Percentiles rank a stretch among this genome's conserved stretches.
Evolutionary conservation across 805 yeast genomes (phyloP).

Genomic region (Saccharomycopsis microspora): DNA sequence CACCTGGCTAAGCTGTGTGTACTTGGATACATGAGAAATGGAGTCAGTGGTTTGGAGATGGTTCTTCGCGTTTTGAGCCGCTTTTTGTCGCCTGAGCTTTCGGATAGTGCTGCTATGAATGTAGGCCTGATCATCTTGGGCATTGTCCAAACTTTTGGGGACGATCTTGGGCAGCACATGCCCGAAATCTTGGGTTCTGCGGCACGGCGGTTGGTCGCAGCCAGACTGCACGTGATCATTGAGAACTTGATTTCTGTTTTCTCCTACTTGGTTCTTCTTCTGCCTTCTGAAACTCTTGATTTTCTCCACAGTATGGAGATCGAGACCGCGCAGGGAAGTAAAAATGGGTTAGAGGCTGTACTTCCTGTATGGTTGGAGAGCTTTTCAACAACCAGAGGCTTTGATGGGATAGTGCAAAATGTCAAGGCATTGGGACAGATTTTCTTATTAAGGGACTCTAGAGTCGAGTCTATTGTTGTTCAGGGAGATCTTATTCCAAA

Average conservation of each 20-base stretch:
- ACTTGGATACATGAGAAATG: constrained; percentile 12
- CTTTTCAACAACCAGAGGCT: constrained; percentile 74
- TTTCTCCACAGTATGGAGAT: constrained; percentile 38
- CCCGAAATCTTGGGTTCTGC: constrained; percentile 63
- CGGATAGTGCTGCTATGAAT: constrained; percentile 75
- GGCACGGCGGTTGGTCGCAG: constrained; percentile 49
- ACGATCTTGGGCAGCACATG: constrained; percentile 23
- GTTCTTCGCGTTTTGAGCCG: constrained; percentile 57
- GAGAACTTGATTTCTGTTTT: constrained; percentile 72
- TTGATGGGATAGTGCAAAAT: constrained; percentile 51
- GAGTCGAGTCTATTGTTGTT: constrained; percentile 42
- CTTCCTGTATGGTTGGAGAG: constrained; percentile 76
- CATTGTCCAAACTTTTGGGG: constrained; percentile 41
- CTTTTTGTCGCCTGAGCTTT: constrained; percentile 56
- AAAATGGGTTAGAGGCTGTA: constrained; percentile 40
- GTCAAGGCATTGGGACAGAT: constrained; percentile 64
- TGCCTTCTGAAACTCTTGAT: constrained; percentile 52
- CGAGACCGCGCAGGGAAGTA: constrained; percentile 15
- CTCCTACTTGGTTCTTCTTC: constrained; percentile 53
- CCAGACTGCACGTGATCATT: constrained; percentile 60
- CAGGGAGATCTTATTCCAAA: constrained; percentile 67
- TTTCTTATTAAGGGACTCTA: constrained; percentile 43
- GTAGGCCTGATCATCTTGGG: constrained; percentile 59
- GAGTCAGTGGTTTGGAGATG: constrained; percentile 38
- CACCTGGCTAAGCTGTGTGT: constrained; percentile 23